Evolutionary conservation across 495 filamentous ascomycete species (phyloP), one percentile per base, ranked within the genome.

Genomic region (Diplogelasinospora grovesii): DNA sequence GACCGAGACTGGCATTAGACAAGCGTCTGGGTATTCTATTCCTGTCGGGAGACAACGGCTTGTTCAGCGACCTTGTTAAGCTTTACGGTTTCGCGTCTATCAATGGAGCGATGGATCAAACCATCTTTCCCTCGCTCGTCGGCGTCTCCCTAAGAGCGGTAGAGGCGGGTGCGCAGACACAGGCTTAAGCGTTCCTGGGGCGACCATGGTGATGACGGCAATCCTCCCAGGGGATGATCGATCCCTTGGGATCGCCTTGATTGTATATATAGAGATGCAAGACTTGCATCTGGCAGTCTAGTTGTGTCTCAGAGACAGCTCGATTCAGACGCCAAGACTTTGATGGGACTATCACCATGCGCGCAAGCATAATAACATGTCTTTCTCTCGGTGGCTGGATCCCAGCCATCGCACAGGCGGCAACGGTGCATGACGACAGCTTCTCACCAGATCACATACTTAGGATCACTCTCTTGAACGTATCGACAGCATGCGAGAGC

Each of bases 401-500:
- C 11, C 16, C 15, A 13, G 24, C 37, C 37, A 14, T 30, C 19
- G 8, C 16, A 15, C 26, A 20, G 24, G 24, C 37, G 15, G 15
- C 9, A 2, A 28, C 20, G 37, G 43, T 48, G 7, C 69, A 74
- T 43, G 61, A 70, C 47, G 39, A 30, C 36, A 52, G 37, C 33
- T 74, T 76, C 43, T 37, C 39, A n/a, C 76, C 76, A 13, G 70
- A 76, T 43, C 62, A 70, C 27, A 49, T 72, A 11, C 61, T 80
- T 11, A 59, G 66, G 16, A 64, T 69, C 5, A 68, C 68, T 0
- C 38, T 52, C 14, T 54, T 61, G 33, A 45, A 56, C 3, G 60
- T 68, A 22, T 48, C 50, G 1, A 56, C 68, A 38, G 69, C 64
- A 18, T 77, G 76, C 40, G 49, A 67, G 33, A 51, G 39, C 0